These are phyloP conservation scores for Lipomyces oligophaga DNA, from an alignment of 805 yeast genomes.

Conservation along the genomic window DNA sequence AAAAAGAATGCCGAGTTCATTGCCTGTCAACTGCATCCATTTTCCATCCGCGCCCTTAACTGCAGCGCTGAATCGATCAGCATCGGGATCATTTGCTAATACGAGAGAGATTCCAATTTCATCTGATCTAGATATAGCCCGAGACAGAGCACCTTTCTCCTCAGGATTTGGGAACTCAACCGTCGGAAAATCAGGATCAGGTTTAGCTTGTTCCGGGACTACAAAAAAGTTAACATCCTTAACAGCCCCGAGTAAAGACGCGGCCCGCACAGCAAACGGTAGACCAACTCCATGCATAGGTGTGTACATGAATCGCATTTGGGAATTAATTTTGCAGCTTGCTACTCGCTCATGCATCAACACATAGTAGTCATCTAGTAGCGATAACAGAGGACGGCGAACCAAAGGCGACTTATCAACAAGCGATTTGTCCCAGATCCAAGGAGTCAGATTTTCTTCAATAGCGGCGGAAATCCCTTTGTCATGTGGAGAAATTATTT, in stretches of 20 bases:
- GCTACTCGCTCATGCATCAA: constrained; percentile 9
- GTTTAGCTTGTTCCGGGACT: constrained; percentile 64
- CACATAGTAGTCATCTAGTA: constrained; percentile 17
- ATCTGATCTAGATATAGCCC: constrained; percentile 65
- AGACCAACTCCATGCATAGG: constrained; percentile 96
- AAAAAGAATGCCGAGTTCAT: constrained; percentile 82
- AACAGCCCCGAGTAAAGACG: constrained; percentile 40
- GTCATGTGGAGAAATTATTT: constrained; percentile 92
- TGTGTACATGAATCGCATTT: constrained; percentile 66
- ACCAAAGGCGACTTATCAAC: constrained; percentile 23
- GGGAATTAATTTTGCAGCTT: constrained; percentile 32
- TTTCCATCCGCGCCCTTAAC: constrained; percentile 43
- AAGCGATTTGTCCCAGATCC: constrained; percentile 45
- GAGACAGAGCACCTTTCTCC: constrained; percentile 81
- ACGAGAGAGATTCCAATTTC: constrained; percentile 50
- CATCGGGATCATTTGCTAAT: constrained; percentile 94
- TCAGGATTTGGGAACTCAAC: constrained; percentile 94
- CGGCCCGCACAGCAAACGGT: constrained; percentile 50
- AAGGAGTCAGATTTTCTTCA: constrained; percentile 56
- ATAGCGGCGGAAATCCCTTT: constrained; percentile 63
- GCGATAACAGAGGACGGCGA: constrained; percentile 16
- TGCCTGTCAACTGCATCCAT: constrained; percentile 86
- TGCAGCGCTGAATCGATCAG: constrained; percentile 87
- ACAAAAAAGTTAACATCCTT: constrained; percentile 36
- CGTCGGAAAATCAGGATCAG: constrained; percentile 84